Conservation (phyloP, 306 rosid genomes). For the Inga laurina region DNA sequence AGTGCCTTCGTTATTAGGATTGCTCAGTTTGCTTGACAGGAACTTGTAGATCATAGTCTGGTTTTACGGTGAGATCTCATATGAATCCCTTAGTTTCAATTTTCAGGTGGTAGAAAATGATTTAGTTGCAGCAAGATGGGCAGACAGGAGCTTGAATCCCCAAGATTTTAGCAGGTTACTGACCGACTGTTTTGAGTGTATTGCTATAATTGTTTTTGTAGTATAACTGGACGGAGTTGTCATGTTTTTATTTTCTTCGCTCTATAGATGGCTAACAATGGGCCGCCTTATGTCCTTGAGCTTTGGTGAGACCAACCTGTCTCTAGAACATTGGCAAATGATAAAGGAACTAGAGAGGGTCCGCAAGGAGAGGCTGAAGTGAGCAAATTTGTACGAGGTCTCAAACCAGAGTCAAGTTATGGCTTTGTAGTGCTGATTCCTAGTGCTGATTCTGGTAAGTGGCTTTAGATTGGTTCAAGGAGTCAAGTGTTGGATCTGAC, state of each 20-base stretch:
- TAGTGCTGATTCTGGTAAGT: not conserved
- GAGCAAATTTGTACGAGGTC: not conserved
- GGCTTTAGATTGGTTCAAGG: constrained; percentile 13
- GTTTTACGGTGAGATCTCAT: not conserved
- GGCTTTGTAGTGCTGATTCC: not conserved
- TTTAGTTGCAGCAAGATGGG: constrained; percentile 71
- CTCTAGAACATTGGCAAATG: not conserved
- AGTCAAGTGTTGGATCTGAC: constrained; percentile 12
- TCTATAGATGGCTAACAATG: constrained; percentile 57
- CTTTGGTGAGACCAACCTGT: not conserved
- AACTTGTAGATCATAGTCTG: not conserved
- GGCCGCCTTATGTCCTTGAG: not conserved
- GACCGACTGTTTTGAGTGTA: not conserved
- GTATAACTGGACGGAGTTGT: not conserved
- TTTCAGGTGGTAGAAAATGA: constrained; percentile 81
- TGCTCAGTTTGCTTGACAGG: not conserved
- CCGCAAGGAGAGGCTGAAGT: not conserved
- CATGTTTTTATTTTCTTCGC: not conserved
- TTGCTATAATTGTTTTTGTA: not conserved
- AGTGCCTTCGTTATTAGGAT: not conserved
- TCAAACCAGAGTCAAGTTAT: not conserved
- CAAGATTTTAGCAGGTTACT: constrained; percentile 79
- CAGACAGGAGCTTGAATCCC: constrained; percentile 59
- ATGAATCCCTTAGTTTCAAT: constrained; percentile 7
- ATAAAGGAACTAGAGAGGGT: not conserved